A percentile compares a stretch with the other conserved stretches of the same genome.
Conservation (phyloP, 129 eudicot species). For the Silybum marianum region DNA sequence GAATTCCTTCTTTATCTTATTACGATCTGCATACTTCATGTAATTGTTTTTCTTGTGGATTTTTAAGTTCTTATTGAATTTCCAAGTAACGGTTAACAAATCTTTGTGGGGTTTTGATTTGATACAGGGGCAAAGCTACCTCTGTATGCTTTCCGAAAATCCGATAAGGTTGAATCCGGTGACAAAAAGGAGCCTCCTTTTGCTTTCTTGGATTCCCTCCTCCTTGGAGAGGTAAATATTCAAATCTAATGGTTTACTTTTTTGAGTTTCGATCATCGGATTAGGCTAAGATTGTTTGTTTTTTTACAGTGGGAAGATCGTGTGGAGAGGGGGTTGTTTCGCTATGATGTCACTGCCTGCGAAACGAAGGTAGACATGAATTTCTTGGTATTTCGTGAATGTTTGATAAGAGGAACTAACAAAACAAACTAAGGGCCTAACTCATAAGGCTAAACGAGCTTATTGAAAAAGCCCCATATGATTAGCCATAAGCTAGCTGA, state of each 20-base stretch:
- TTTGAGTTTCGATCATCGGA: background rate
- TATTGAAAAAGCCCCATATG: background rate
- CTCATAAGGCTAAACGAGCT: background rate
- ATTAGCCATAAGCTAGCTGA: background rate
- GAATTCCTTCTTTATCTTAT: background rate
- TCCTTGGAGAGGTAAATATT: slow-evolving; percentile 85
- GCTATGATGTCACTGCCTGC: slow-evolving; percentile 99
- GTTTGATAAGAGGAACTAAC: background rate
- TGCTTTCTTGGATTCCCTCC: slow-evolving; percentile 84
- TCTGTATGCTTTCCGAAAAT: slow-evolving; percentile 72
- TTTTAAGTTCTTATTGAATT: background rate
- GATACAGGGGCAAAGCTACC: slow-evolving; percentile 82
- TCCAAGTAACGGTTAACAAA: background rate
- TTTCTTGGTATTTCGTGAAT: background rate
- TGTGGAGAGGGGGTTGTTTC: slow-evolving; percentile 80
- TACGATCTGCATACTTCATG: background rate
- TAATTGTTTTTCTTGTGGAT: background rate
- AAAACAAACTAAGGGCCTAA: background rate
- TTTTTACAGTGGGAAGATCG: slow-evolving; percentile 91
- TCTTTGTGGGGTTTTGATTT: slow-evolving; percentile 10
- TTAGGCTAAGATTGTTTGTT: slow-evolving; percentile 26
- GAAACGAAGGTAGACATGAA: slow-evolving; percentile 71
- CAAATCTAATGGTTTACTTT: background rate
- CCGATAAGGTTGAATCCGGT: slow-evolving; percentile 32
- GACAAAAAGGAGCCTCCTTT: slow-evolving; percentile 64